Percentiles rank a stretch among this genome's conserved stretches.
Evolutionary conservation across 2,329 filamentous ascomycete genomes (phyloP).

Genomic region (Fusarium sublunatum): DNA sequence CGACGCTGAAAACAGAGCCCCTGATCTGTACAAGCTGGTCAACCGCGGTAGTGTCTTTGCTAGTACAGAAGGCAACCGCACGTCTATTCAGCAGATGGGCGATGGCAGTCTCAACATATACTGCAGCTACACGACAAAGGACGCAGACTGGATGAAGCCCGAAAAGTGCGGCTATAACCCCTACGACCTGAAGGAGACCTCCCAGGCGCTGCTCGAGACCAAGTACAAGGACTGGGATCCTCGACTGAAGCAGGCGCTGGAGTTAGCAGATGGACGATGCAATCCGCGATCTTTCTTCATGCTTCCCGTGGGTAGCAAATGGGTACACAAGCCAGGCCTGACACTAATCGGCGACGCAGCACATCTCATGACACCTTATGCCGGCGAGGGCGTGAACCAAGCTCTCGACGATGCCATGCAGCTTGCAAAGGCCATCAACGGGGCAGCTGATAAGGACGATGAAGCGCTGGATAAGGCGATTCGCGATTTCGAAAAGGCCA

Average conservation of each 20-base stretch:
- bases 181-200: conserved; percentile 52
- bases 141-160: conserved; percentile 52
- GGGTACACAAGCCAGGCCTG: conserved; percentile 60
- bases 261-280: conserved; percentile 54
- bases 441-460: conserved; percentile 38
- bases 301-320: conserved; percentile 62
- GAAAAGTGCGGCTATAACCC: conserved; percentile 59
- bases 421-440: conserved; percentile 58
- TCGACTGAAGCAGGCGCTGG: conserved; percentile 56
- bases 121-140: conserved; percentile 52
- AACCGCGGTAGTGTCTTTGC: conserved; percentile 62
- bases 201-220: conserved; percentile 51
- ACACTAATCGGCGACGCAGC: conserved; percentile 70
- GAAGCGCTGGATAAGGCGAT: conserved; percentile 51
- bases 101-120: conserved; percentile 60
- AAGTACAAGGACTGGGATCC: conserved; percentile 56
- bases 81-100: conserved; percentile 57
- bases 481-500: conserved; percentile 51
- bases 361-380: conserved; percentile 68
- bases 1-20: conserved; percentile 55
- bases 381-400: conserved; percentile 69
- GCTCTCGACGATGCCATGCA: conserved; percentile 65
- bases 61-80: conserved; percentile 54
- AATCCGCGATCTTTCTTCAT: conserved; percentile 61
- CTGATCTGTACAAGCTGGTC: conserved; percentile 57